Base-by-base conservation (phyloP, 1,139 yeast genomes). In the Magnusiomyces fungicola region DNA sequence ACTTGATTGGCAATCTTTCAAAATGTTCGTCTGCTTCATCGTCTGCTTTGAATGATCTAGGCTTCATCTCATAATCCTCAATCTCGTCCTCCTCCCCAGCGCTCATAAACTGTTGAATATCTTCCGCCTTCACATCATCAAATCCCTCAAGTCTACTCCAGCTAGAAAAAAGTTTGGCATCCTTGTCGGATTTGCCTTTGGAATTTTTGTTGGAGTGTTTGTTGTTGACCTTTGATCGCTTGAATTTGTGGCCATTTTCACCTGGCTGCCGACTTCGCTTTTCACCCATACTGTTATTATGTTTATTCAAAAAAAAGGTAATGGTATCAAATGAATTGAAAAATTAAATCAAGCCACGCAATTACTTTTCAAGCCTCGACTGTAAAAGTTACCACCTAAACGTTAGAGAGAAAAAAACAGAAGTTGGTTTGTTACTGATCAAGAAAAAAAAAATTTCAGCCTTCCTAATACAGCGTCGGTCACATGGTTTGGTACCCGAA, bases 1-100 rank as follows among this genome's bases (percentile, higher is more conserved):
- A 74, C 61, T 86, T 88, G 49, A 90, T 86, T 0, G 98, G 97
- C 53, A 90, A 73, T 10, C 86, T 82, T 62, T 86, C 96, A 3
- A 79, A 76, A 22, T 76, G 69, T 12, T 45, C 43, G 21, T 72
- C 74, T 1, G 63, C 70, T 4, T 69, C 70, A 32, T 67, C 69
- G 14, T 71, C 69, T 4, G 49, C 50, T 24, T 53, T 56, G 49
- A 63, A 63, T 16, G 53, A 49, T 49, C 67, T 50, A 1, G 66
- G 69, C 22, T 57, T 52, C 19, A 51, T 55, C 48, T 70, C 74
- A 46, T 67, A 68, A 44, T 61, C 71, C 27, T 62, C 32, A 79
- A 44, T 34, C 24, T 50, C 53, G 30, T 43, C 50, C 21, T 49
- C 46, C 18, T 37, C 39, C 18, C 41, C 48, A n/a, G n/a, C n/a